phyloP scores from a whole-genome alignment of 2,329 filamentous ascomycete genomes.

The Fusarium clavum region DNA sequence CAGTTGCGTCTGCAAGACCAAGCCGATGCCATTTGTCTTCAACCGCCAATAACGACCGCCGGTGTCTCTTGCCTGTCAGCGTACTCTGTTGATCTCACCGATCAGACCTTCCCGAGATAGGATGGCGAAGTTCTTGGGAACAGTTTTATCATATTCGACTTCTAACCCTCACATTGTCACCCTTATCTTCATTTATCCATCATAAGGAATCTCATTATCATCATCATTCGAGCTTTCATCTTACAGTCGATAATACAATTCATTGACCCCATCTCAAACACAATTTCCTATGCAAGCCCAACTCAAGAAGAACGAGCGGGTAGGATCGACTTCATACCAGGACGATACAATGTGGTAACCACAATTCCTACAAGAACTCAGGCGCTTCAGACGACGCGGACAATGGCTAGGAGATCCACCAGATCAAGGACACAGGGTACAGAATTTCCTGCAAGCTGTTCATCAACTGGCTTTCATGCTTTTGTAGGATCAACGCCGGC shows the following conservation, averaged over 20 bases:
- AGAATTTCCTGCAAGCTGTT: not conserved
- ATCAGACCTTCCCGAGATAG: not conserved
- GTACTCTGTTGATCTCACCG: not conserved
- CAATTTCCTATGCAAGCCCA: not conserved
- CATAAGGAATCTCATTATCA: not conserved
- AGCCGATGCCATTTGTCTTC: not conserved
- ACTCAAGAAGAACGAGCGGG: not conserved
- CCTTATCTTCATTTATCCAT: not conserved
- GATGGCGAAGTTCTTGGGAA: not conserved
- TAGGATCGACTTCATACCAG: not conserved
- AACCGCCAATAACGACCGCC: too few relatives aligned
- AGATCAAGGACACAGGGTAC: not conserved
- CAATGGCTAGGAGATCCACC: not conserved
- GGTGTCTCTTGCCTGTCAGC: not conserved
- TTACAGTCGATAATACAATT: not conserved
- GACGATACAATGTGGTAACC: not conserved
- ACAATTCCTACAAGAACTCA: not conserved
- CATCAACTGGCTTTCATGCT: not conserved
- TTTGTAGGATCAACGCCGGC: not conserved
- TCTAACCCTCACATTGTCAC: not conserved
- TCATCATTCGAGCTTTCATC: not conserved
- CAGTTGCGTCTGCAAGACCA: not conserved
- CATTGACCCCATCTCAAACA: not conserved
- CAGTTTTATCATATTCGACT: not conserved
- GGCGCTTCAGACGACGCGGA: not conserved